Evolutionary conservation across 306 rosid species (phyloP).

Genomic region (Begonia peltatifolia): DNA sequence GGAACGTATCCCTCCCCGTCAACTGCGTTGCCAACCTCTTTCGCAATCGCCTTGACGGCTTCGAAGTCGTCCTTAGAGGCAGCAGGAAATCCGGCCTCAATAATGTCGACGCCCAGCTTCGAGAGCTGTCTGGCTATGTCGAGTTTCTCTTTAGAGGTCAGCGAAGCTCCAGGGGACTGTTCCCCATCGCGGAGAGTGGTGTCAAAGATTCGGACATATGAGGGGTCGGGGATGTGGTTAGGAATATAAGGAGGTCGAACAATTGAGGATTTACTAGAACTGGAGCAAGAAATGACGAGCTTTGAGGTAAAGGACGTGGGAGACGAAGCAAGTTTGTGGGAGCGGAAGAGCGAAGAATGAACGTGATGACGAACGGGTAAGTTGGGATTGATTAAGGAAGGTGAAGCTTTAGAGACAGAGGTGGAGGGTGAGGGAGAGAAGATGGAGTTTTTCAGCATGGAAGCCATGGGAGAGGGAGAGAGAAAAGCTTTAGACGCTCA

Average conservation of each 20-base stretch:
- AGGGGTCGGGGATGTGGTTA: slow-evolving; percentile 60
- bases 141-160: slow-evolving; percentile 76
- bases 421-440: slow-evolving; percentile 7
- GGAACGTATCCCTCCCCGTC: slow-evolving; percentile 66
- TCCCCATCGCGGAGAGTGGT: slow-evolving; percentile 99
- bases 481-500: neutral
- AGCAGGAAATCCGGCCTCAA: slow-evolving; percentile 90
- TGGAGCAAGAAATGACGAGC: neutral
- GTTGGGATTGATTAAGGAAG: no score
- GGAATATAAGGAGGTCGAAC: slow-evolving; percentile 76
- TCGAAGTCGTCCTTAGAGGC: slow-evolving; percentile 76
- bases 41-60: slow-evolving; percentile 63
- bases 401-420: neutral
- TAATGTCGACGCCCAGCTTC: slow-evolving; percentile 83
- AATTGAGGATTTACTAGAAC: neutral
- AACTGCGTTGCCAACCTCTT: slow-evolving; percentile 63
- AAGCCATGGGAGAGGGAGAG: slow-evolving; percentile 9
- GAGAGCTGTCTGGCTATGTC: slow-evolving; percentile 82
- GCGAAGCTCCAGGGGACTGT: slow-evolving; percentile 96
- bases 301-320: neutral
- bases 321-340: neutral
- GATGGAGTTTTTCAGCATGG: slow-evolving; percentile 10
- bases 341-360: neutral
- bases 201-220: slow-evolving; percentile 75
- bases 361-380: neutral